Evolutionary conservation across 73 alveolate genomes (phyloP).

Genomic region (Paramecium caudatum): DNA sequence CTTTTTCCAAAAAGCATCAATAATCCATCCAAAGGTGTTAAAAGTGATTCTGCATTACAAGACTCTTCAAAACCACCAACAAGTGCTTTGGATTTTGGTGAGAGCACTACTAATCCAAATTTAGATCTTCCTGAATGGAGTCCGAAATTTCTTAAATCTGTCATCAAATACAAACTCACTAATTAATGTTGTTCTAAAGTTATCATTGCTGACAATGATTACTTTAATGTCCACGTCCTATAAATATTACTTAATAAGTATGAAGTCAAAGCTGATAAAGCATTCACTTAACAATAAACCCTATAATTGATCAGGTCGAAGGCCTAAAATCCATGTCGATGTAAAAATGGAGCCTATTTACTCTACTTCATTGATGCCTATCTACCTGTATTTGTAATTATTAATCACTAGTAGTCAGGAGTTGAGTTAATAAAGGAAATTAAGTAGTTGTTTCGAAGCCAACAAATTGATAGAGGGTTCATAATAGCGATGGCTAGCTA

Average conservation of each 20-base stretch:
- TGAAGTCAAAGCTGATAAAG: constrained; percentile 35
- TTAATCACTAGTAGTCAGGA: neutral
- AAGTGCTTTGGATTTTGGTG: constrained; percentile 43
- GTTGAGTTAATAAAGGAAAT: constrained; percentile 48
- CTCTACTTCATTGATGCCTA: constrained; percentile 49
- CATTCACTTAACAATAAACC: constrained; percentile 15
- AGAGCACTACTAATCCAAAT: constrained; percentile 41
- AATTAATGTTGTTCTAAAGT: constrained; percentile 65
- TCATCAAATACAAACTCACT: constrained; percentile 10
- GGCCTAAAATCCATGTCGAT: constrained; percentile 44
- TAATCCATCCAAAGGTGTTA: neutral
- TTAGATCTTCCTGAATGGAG: constrained; percentile 54
- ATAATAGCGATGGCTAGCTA: constrained; percentile 49
- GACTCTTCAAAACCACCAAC: constrained; percentile 64
- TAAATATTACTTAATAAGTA: constrained; percentile 40
- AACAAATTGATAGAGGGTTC: constrained; percentile 39
- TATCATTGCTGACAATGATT: constrained; percentile 57
- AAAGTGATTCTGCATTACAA: constrained; percentile 39
- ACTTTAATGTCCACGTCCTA: neutral
- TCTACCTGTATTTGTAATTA: neutral
- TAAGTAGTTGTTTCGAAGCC: neutral
- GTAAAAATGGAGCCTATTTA: constrained; percentile 44
- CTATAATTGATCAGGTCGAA: neutral
- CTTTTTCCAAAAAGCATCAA: constrained; percentile 18
- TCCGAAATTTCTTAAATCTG: constrained; percentile 37